These are phyloP conservation scores for Cucurbita maxima DNA, from an alignment of 306 rosid species.

Conservation along the genomic window DNA sequence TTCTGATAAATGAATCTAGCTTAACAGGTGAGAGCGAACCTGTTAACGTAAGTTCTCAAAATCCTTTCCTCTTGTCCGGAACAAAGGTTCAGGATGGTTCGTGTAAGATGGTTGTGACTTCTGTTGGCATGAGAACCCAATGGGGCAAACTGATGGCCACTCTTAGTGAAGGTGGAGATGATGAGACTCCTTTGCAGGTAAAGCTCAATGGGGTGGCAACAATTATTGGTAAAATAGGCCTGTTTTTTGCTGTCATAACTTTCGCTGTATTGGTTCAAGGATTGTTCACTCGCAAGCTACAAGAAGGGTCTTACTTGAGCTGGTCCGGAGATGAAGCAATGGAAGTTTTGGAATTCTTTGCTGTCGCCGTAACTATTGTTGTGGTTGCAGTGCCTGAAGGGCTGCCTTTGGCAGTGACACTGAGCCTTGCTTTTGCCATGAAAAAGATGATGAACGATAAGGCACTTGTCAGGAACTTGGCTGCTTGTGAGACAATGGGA, in stretches of 20 bases:
- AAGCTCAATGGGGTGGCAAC: constrained; percentile 99
- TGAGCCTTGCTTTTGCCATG: constrained; percentile 99
- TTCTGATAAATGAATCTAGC: constrained; percentile 86
- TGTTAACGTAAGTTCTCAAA: constrained; percentile 33
- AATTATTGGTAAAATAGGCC: constrained; percentile 89
- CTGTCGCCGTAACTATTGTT: constrained; percentile 87
- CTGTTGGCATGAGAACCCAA: constrained; percentile 98
- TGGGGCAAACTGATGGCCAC: constrained; percentile 99
- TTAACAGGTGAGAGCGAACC: constrained; percentile 99
- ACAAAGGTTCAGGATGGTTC: constrained; percentile 97
- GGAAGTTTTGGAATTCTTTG: constrained; percentile 82
- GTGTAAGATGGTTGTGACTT: constrained; percentile 93
- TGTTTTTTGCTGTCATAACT: constrained; percentile 82
- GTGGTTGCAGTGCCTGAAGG: constrained; percentile 99
- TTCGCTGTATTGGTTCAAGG: constrained; percentile 92
- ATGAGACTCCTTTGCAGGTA: constrained; percentile 98
- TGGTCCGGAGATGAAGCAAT: constrained; percentile 83
- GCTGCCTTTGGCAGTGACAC: constrained; percentile 90
- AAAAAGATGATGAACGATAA: constrained; percentile 97
- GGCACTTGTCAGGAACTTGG: constrained; percentile 92
- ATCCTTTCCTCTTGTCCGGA: constrained; percentile 92
- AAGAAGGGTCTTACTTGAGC: constrained; percentile 59
- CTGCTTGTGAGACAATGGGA: constrained; percentile 99
- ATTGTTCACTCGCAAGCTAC: constrained; percentile 58
- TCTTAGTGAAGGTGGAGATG: constrained; percentile 96